A percentile compares a stretch with the other conserved stretches of the same genome.
Evolutionary conservation across 768 basidiomycete species (phyloP).

Genomic region (Termitomyces bulborhizus): DNA sequence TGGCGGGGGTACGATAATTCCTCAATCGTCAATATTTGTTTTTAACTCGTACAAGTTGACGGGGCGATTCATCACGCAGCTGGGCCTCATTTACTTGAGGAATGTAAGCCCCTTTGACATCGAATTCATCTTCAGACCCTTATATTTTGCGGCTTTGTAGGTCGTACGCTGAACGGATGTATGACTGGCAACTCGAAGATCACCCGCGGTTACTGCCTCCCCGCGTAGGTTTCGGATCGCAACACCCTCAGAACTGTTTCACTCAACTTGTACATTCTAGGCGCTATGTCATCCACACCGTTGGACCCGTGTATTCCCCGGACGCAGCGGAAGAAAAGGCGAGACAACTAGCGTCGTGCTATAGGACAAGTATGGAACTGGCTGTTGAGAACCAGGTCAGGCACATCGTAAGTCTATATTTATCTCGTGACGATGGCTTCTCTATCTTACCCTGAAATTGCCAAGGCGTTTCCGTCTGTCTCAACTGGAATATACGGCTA

Average conservation of each 20-base stretch:
- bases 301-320: slow-evolving; percentile 64
- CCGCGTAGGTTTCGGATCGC: slow-evolving; percentile 47
- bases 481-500: slow-evolving; percentile 80
- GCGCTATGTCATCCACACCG: slow-evolving; percentile 71
- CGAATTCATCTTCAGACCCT: background rate
- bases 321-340: slow-evolving; percentile 37
- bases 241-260: background rate
- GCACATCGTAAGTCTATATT: slow-evolving; percentile 49
- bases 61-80: slow-evolving; percentile 79
- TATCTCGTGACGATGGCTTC: background rate
- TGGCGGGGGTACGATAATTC: slow-evolving; percentile 56
- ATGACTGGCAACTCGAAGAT: slow-evolving; percentile 73
- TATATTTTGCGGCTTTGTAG: slow-evolving; percentile 27
- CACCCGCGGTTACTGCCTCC: slow-evolving; percentile 69
- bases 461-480: slow-evolving; percentile 73
- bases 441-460: background rate
- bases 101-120: slow-evolving; percentile 47
- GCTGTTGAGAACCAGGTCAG: slow-evolving; percentile 54
- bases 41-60: slow-evolving; percentile 44
- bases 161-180: slow-evolving; percentile 60
- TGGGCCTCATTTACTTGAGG: slow-evolving; percentile 54
- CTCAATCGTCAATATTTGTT: background rate
- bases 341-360: slow-evolving; percentile 59
- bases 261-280: slow-evolving; percentile 18
- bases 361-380: slow-evolving; percentile 54